Evolutionary conservation across 495 filamentous ascomycete genomes (phyloP).

Genomic region (Aspergillus steynii): DNA sequence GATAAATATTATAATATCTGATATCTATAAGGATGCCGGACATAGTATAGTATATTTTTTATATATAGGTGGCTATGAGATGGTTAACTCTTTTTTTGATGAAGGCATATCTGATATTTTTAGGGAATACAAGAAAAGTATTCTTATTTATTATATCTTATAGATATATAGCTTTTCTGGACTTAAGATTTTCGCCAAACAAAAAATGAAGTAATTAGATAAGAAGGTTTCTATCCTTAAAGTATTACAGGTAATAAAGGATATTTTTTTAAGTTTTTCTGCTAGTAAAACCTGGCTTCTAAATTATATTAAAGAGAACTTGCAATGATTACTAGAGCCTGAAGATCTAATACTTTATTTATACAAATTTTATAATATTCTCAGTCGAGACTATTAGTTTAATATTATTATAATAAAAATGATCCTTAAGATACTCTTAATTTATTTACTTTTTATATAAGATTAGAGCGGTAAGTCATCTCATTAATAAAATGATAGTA

Average conservation of each 20-base stretch:
- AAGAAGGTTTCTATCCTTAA: background rate
- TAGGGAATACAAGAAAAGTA: background rate
- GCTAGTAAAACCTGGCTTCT: background rate
- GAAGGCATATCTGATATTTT: background rate
- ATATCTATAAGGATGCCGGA: background rate
- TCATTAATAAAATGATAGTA: background rate
- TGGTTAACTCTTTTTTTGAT: background rate
- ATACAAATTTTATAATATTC: background rate
- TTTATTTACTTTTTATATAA: too few species aligned
- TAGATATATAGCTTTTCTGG: too few species aligned
- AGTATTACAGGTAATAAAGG: background rate
- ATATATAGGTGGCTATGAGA: background rate
- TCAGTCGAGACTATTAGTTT: background rate
- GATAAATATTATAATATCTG: background rate
- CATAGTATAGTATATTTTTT: background rate
- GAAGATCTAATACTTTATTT: background rate
- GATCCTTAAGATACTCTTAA: background rate
- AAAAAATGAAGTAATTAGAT: background rate
- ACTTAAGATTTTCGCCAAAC: background rate
- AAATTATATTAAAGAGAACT: background rate
- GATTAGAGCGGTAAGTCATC: background rate
- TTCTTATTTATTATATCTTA: too few species aligned
- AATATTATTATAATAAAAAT: background rate
- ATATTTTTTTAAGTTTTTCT: background rate
- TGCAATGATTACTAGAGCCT: background rate